Conservation (phyloP, 108 stramenopile species). For the Cyclotella kingstonii region DNA sequence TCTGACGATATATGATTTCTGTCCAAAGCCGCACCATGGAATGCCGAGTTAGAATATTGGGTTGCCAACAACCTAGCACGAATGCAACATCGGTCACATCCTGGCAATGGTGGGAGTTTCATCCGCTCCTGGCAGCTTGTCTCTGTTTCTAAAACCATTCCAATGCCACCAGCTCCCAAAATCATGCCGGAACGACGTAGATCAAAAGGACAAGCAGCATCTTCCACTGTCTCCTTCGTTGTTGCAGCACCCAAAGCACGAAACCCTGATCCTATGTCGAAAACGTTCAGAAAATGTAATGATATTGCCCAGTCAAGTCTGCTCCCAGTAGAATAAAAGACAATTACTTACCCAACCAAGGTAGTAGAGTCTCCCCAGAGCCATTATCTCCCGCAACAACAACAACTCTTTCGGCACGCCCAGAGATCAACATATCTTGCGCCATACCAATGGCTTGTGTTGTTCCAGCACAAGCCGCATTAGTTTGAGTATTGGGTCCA, state of each 20-base stretch:
- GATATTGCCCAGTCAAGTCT: not conserved
- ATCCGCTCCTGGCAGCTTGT: conserved; percentile 66
- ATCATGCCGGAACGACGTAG: conserved; percentile 90
- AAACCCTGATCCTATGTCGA: conserved; percentile 71
- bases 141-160: conserved; percentile 90
- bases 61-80: conserved; percentile 86
- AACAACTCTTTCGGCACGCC: conserved; percentile 91
- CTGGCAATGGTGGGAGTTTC: conserved; percentile 34
- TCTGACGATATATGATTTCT: conserved; percentile 91
- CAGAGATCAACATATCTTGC: conserved; percentile 91
- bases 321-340: too few relatives aligned
- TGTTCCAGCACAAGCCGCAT: conserved; percentile 97
- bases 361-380: conserved; percentile 86
- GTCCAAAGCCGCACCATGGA: conserved; percentile 94
- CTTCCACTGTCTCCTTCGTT: conserved; percentile 66
- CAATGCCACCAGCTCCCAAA: conserved; percentile 93
- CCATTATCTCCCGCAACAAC: conserved; percentile 95
- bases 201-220: conserved; percentile 93
- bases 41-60: conserved; percentile 94
- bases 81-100: conserved; percentile 57
- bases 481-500: conserved; percentile 96
- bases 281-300: not conserved
- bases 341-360: conserved; percentile 87
- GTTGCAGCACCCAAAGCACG: conserved; percentile 93
- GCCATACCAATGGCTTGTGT: conserved; percentile 96